Percentiles rank a stretch among this genome's conserved stretches.
phyloP scores from a whole-genome alignment of 73 alveolate genomes.

The Stentor roeselii region DNA sequence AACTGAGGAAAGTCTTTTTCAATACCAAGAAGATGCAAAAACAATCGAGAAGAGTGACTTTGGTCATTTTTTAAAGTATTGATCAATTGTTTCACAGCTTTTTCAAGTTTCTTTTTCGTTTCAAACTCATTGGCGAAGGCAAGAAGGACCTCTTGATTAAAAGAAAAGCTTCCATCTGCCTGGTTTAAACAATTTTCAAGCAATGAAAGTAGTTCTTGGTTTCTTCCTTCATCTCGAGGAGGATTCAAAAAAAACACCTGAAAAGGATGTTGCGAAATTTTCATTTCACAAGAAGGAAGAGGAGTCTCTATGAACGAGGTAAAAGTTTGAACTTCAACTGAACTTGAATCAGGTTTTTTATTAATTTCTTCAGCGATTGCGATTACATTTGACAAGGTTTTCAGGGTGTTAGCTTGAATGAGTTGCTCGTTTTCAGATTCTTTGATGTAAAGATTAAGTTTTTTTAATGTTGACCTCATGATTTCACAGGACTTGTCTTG shows the following conservation, averaged over 20 bases:
- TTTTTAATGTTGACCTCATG: neutral
- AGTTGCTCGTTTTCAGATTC: constrained; percentile 16
- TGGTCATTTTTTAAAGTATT: neutral
- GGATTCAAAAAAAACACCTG: neutral
- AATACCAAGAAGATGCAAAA: neutral
- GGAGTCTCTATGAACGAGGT: neutral
- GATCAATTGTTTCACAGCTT: neutral
- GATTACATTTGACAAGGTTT: neutral
- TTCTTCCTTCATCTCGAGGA: neutral
- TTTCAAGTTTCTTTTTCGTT: neutral
- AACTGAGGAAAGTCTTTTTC: too few species aligned
- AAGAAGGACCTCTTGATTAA: neutral
- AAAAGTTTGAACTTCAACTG: neutral
- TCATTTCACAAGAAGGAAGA: neutral
- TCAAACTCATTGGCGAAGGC: neutral
- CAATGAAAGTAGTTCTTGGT: neutral
- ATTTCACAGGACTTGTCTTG: neutral
- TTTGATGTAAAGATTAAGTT: neutral
- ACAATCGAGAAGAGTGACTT: neutral
- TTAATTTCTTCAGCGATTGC: constrained; percentile 10
- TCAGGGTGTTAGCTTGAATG: neutral
- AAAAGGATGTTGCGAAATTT: neutral
- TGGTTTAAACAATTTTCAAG: neutral
- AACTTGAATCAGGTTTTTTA: neutral
- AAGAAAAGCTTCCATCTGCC: neutral